Evolutionary conservation across 2,329 filamentous ascomycete species (phyloP), one percentile per base, ranked within the genome.

Genomic region (Blumeria hordei): DNA sequence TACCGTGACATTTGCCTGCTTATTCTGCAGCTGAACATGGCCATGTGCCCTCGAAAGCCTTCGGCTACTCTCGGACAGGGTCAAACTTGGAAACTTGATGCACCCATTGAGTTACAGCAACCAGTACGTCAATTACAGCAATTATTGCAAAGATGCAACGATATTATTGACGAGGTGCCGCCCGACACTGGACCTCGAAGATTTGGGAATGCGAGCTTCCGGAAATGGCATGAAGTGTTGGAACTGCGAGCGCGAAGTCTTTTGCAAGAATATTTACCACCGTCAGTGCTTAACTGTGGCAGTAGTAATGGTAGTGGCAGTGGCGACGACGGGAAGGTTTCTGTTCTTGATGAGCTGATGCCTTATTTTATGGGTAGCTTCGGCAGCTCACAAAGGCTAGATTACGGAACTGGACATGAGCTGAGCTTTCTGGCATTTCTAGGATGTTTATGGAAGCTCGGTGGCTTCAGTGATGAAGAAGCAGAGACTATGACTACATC

Each of bases 401-500:
- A 98, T 68, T 98, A 95, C 64, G 92, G 92, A 1, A 96, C 92
- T 0, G 92, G 92, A 0, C 92, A 98, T 66, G 92, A 98, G 65
- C 71, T 98, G 54, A 94, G 85, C 68, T 98, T 98, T 63, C 67
- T 96, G 7, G 90, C 92, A 1, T 98, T 98, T 59, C 67, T 98
- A 6, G 88, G 80, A 4, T 81, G 84, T 57, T 71, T 98, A 5
- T 98, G 90, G 88, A 95, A 94, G 67, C 72, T 98, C 2, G 81
- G 83, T 47, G 81, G 76, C 14, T 96, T 98, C 64, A 69, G 73
- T 2, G 70, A 76, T n/a, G 75, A 72, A 1, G 61, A 65, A 7
- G 58, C 57, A 14, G 58, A 67, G 39, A 70, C 69, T 41, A 75
- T 74, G 58, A 69, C 79, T 64, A 62, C 81, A 67, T 88, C 94